Percentiles rank a stretch among this genome's conserved stretches.
These are phyloP conservation scores for Colletotrichum somersetense DNA, from an alignment of 2,329 filamentous ascomycete genomes.

Conservation along the genomic window DNA sequence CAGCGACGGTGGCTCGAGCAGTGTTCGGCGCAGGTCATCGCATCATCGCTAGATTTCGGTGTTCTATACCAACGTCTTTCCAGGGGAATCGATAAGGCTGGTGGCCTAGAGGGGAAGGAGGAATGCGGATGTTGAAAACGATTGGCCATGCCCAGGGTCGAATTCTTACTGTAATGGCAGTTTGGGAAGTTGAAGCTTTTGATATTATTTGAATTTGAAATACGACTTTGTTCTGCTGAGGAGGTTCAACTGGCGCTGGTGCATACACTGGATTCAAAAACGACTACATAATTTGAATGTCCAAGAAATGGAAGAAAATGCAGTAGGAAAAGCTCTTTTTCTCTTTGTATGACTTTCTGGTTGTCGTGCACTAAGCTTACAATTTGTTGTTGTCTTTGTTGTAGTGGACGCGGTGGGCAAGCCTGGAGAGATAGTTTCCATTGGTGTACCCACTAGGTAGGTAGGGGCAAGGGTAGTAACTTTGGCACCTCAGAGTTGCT, in stretches of 20 bases:
- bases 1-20: slow-evolving; percentile 53
- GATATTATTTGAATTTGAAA: not conserved
- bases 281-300: not conserved
- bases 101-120: not conserved
- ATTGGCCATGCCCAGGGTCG: not conserved
- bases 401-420: not conserved
- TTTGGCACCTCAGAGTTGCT: no score
- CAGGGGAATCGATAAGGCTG: no score
- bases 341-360: not conserved
- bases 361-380: not conserved
- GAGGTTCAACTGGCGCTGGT: not conserved
- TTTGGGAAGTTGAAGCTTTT: not conserved
- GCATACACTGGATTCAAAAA: not conserved
- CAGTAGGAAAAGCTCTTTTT: not conserved
- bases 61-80: not conserved
- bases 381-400: not conserved
- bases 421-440: not conserved
- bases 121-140: not conserved
- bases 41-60: slow-evolving; percentile 34
- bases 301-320: not conserved
- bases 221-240: not conserved
- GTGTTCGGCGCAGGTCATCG: slow-evolving; percentile 50
- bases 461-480: no score
- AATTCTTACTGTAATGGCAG: not conserved
- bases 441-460: not conserved